Percentiles rank a stretch among this genome's conserved stretches.
Conservation (phyloP, 371 early-diverging fungal genomes). For the Mucor mucedo region DNA sequence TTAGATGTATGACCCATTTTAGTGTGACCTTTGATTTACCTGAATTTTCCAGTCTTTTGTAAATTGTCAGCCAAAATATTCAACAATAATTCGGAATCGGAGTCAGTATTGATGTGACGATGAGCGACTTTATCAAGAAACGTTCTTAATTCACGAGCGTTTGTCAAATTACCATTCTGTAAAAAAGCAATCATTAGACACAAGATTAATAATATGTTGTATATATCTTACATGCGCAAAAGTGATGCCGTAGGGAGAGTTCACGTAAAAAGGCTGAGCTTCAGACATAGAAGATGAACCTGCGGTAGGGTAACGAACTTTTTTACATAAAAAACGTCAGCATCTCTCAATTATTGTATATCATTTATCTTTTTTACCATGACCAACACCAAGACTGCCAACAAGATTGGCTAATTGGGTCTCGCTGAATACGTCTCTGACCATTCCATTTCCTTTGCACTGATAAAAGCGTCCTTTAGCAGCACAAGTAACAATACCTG, state of each 20-base stretch:
- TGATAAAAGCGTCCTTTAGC: conserved; percentile 94
- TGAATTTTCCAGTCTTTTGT: conserved; percentile 92
- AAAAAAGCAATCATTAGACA: not conserved
- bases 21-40: conserved; percentile 46
- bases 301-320: conserved; percentile 97
- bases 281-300: conserved; percentile 92
- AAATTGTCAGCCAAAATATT: conserved; percentile 94
- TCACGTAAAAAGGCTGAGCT: conserved; percentile 98
- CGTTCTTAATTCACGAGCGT: conserved; percentile 82
- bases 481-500: conserved; percentile 98
- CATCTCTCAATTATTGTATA: not conserved
- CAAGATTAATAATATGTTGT: not conserved
- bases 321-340: not conserved
- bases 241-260: conserved; percentile 95
- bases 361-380: conserved; percentile 70
- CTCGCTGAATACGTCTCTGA: conserved; percentile 91
- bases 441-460: conserved; percentile 98
- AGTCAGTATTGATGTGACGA: conserved; percentile 98
- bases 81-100: conserved; percentile 94
- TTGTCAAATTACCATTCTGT: conserved; percentile 96
- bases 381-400: conserved; percentile 93
- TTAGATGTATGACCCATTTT: conserved; percentile 31
- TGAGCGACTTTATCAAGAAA: conserved; percentile 93
- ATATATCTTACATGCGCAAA: conserved; percentile 83
- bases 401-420: conserved; percentile 73